phyloP scores from a whole-genome alignment of 2,329 filamentous ascomycete species.

The Pestalotiopsis sp. region DNA sequence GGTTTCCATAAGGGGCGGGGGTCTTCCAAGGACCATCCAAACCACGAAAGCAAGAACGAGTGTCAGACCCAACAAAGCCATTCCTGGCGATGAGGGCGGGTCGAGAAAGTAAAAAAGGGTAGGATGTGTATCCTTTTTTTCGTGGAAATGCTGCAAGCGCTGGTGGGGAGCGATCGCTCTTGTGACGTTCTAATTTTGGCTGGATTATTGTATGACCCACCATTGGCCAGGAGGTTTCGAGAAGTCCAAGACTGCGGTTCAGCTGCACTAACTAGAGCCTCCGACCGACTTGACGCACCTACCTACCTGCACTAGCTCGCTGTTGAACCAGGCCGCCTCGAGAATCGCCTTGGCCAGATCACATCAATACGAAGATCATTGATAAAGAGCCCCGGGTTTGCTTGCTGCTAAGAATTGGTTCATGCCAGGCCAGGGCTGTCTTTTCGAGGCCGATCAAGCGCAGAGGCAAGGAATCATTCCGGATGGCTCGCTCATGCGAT shows the following conservation, averaged over 20 bases:
- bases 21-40: conserved; percentile 51
- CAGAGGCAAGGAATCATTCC: no score
- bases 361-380: no score
- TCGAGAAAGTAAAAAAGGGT: neutral
- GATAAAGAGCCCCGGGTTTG: no score
- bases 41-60: conserved; percentile 62
- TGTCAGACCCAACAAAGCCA: conserved; percentile 62
- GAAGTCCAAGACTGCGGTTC: neutral
- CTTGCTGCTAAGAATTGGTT: neutral
- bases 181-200: neutral
- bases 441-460: no score
- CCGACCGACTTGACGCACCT: neutral
- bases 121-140: neutral
- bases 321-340: no score
- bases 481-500: no score
- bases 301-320: neutral
- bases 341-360: no score
- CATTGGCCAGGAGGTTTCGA: neutral
- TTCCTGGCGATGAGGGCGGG: conserved; percentile 24
- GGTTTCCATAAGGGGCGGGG: conserved; percentile 48
- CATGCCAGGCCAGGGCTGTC: neutral
- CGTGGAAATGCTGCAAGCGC: neutral
- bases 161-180: neutral
- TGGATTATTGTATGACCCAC: neutral
- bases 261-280: neutral